Evolutionary conservation across 2,329 filamentous ascomycete species (phyloP), one percentile per base, ranked within the genome.

Genomic region (Endocalyx cinctus): DNA sequence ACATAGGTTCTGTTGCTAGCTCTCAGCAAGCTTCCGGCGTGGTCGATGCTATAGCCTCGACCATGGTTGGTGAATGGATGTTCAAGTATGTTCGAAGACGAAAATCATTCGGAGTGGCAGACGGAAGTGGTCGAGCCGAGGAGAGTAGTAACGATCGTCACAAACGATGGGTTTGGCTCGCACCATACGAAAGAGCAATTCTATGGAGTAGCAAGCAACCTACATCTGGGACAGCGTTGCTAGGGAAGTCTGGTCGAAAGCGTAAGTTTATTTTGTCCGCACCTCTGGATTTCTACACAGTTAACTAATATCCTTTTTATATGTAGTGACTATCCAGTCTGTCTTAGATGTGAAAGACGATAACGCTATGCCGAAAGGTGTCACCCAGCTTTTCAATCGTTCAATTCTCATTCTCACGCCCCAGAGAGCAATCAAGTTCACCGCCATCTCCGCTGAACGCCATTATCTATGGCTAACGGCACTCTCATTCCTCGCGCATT

Each of bases 161-260:
- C 59, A 96, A 89, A 66, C 77, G 92, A 58, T 98, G 92, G 92
- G 92, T 98, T 2, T 98, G 92, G 92, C 75, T 98, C 43, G 92
- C 90, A 13, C 92, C 92, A 3, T 97, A 98, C 54, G 92, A 98
- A 62, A 76, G 89, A 42, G 84, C 90, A 10, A 90, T 98, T 39
- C 86, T 98, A 60, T 98, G 92, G 92, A 96, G 90, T 61, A 94
- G 84, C 70, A 96, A 94, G 69, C 92, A 98, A 62, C 92, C 92
- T 12, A 87, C 82, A 8, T 87, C 82, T 48, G 88, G 89, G 19
- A 84, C 79, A 50, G 90, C 89, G 19, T 64, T 98, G 59, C 74
- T 97, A 70, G 92, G 92, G 46, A 98, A 97, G 69, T 84, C 84
- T 55, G 92, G 92, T 34, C 82, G 92, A 49, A 98, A 97, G 65